These are phyloP conservation scores for Salinomyces thailandicus DNA, from an alignment of 2,329 filamentous ascomycete species.

Conservation along the genomic window DNA sequence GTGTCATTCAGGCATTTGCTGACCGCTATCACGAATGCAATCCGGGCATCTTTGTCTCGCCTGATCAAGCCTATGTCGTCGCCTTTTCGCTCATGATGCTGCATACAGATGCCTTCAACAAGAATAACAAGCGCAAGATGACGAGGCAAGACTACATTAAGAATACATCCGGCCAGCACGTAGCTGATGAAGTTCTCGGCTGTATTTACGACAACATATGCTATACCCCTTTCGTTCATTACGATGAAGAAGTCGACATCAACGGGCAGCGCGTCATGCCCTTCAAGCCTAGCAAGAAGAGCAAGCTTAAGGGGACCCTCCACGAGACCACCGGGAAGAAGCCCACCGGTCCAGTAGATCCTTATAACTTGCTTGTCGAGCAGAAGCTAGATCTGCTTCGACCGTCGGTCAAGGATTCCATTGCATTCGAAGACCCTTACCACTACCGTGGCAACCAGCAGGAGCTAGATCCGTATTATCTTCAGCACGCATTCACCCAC, in stretches of 20 bases:
- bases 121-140: constrained; percentile 99
- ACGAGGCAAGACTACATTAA: constrained; percentile 90
- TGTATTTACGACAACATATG: constrained; percentile 98
- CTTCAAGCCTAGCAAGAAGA: constrained; percentile 58
- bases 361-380: constrained; percentile 88
- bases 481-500: constrained; percentile 82
- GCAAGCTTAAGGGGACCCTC: constrained; percentile 54
- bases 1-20: constrained; percentile 85
- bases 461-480: constrained; percentile 65
- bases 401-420: constrained; percentile 81
- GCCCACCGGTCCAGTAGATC: constrained; percentile 60
- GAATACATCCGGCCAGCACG: constrained; percentile 81
- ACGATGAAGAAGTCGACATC: constrained; percentile 82
- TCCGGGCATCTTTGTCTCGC: constrained; percentile 80
- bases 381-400: constrained; percentile 72
- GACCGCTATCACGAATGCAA: constrained; percentile 98
- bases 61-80: constrained; percentile 96
- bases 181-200: constrained; percentile 85
- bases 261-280: constrained; percentile 62
- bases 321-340: constrained; percentile 59
- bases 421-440: constrained; percentile 86
- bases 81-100: constrained; percentile 93
- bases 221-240: constrained; percentile 96
- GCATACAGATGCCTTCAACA: constrained; percentile 99
- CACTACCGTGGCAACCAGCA: constrained; percentile 69